Evolutionary conservation across 1,284 basidiomycete genomes (phyloP).

Genomic region (Moniliophthora roreri): DNA sequence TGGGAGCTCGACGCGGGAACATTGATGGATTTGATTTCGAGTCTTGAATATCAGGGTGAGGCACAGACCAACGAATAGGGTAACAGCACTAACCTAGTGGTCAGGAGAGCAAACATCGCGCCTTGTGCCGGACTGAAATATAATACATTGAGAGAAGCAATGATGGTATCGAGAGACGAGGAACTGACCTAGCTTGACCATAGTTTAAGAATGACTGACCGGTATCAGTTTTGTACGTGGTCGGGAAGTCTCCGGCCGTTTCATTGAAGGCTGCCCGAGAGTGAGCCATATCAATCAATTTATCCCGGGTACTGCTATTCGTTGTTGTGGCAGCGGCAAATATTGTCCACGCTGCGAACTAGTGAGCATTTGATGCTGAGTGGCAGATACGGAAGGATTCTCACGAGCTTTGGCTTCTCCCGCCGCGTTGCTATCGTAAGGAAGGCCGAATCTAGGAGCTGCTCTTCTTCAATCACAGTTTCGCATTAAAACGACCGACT

Average conservation of each 20-base stretch:
- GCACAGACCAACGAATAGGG: neutral
- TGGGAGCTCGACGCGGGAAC: neutral
- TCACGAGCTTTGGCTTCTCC: no score
- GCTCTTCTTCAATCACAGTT: neutral
- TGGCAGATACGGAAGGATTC: no score
- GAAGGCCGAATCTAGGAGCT: slow-evolving; percentile 1
- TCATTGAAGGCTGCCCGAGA: neutral
- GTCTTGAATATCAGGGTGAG: neutral
- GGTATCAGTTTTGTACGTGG: no score
- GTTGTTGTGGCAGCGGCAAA: slow-evolving; percentile 11
- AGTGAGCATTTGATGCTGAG: no score
- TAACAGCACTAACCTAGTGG: neutral
- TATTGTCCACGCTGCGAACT: slow-evolving; percentile 6
- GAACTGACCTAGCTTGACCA: no score
- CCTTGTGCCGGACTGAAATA: no score
- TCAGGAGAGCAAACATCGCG: no score
- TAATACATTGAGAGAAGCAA: no score
- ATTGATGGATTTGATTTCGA: neutral
- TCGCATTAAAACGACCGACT: neutral
- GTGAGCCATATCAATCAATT: slow-evolving; percentile 8
- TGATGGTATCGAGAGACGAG: no score
- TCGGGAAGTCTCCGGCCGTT: neutral
- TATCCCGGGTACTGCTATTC: slow-evolving; percentile 3
- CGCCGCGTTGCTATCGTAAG: neutral
- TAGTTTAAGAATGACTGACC: no score